A percentile compares a stretch with the other conserved stretches of the same genome.
phyloP scores from a whole-genome alignment of 2,329 filamentous ascomycete species.

The Nemania bipapillata region DNA sequence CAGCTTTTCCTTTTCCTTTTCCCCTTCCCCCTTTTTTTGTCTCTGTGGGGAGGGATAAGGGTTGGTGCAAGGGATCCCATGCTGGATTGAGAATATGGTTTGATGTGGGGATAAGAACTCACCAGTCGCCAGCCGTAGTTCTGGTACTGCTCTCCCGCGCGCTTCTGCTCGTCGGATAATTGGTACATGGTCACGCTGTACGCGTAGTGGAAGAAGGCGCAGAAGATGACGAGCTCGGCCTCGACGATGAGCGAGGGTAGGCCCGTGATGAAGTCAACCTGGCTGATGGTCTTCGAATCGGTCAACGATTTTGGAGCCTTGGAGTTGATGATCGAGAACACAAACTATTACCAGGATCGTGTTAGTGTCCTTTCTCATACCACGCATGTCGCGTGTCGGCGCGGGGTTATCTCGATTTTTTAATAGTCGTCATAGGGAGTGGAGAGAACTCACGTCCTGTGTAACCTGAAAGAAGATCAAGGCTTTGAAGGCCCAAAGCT shows the following conservation, averaged over 20 bases:
- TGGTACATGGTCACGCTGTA: conserved; percentile 43
- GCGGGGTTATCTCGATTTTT: too few species aligned
- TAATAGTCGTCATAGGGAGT: not conserved
- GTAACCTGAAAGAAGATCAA: conserved; percentile 45
- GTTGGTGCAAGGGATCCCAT: not conserved
- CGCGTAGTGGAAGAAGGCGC: conserved; percentile 45
- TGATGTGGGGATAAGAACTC: conserved; percentile 11
- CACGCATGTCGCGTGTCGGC: too few species aligned
- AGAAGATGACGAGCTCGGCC: conserved; percentile 41
- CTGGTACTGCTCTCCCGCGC: conserved; percentile 21
- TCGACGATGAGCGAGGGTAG: conserved; percentile 39
- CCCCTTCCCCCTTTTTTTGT: too few species aligned
- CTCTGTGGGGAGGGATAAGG: not conserved
- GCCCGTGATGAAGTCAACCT: conserved; percentile 41
- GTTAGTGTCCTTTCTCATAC: conserved; percentile 3
- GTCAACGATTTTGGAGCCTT: conserved; percentile 29
- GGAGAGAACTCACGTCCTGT: conserved; percentile 36
- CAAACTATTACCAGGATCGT: conserved; percentile 26
- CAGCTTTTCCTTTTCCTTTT: not conserved
- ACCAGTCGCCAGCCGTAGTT: conserved; percentile 34
- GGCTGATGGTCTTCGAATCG: conserved; percentile 34
- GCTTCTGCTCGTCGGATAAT: conserved; percentile 32
- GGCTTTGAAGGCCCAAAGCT: conserved; percentile 48
- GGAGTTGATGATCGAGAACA: conserved; percentile 40
- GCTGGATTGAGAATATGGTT: not conserved